Base-by-base conservation (phyloP, 805 yeast genomes). In the Cyberlindnera saturnus region DNA sequence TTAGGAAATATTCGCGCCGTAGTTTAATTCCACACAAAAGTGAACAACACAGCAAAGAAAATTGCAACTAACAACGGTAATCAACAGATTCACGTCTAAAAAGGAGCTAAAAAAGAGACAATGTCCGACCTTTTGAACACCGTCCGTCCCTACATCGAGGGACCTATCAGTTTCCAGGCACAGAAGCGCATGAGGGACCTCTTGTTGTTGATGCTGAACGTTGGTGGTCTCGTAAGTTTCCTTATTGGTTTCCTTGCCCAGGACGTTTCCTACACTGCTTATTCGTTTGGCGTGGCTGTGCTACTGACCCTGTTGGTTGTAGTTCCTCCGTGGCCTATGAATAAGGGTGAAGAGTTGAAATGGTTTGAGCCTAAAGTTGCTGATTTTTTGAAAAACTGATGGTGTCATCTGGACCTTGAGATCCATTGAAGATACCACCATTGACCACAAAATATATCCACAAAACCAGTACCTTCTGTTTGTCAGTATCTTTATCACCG, bases 291-390 rank as follows among this genome's bases (percentile, higher is more conserved):
- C 0, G 34, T 34, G 2, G 31, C 26, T 5, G 18, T 48, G 3
- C 28, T 45, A 13, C 10, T 45, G 10, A 29, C 46, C 11, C 32
- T 50, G 20, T 26, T 42, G 7, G 15, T 46, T 5, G 47, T 50
- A n/a, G 47, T 48, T 17, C 54, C 54, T 20, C 52, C 54, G 23
- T 52, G 48, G 46, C 50, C 52, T 2, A 29, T 34, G 17, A 50
- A 48, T 40, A 44, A 41, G 36, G 32, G 11, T 15, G 32, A 40
- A 14, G 15, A 39, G 9, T 20, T 48, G 16, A 26, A 48, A 15
- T 52, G 56, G 56, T 34, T 44, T 14, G 43, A 50, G 34, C 53
- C 56, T 3, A 34, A 45, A 30, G 47, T 45, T 11, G 31, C 32
- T 33, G 41, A 33, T 23, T 16, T 30, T 17, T 18, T 29, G 34